Conservation (phyloP, 768 basidiomycete genomes). For the Sistotremastrum suecicum region DNA sequence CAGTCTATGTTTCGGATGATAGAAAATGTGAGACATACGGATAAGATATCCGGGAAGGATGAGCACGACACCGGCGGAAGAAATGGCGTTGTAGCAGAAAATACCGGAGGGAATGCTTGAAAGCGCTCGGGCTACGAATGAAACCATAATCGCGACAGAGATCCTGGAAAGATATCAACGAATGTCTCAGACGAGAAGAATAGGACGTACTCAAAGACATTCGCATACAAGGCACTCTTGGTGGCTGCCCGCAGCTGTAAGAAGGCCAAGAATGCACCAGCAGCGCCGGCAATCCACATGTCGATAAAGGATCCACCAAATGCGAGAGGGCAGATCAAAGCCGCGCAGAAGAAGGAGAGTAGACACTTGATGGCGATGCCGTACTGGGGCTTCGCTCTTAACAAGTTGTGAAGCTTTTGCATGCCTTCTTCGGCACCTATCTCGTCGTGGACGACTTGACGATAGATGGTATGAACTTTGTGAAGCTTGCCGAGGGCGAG, state of each 20-base stretch:
- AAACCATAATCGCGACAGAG: constrained; percentile 67
- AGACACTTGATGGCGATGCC: constrained; percentile 43
- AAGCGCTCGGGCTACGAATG: constrained; percentile 68
- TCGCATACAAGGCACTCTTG: constrained; percentile 72
- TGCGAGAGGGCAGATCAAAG: constrained; percentile 70
- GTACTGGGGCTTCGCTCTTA: constrained; percentile 54
- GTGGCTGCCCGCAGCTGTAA: constrained; percentile 63
- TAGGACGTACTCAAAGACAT: constrained; percentile 74
- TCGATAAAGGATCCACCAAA: constrained; percentile 78
- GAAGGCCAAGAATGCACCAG: constrained; percentile 52
- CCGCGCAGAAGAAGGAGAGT: constrained; percentile 57
- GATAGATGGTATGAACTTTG: constrained; percentile 73
- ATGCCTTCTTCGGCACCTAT: constrained; percentile 70
- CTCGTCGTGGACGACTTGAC: constrained; percentile 82
- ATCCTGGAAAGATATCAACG: constrained; percentile 34
- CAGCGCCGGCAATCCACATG: constrained; percentile 65
- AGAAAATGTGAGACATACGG: constrained; percentile 26
- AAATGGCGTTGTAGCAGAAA: constrained; percentile 89
- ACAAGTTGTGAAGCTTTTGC: constrained; percentile 43
- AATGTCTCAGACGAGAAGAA: constrained; percentile 2
- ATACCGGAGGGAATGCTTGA: constrained; percentile 62
- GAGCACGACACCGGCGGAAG: constrained; percentile 74
- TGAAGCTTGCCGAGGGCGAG: constrained; percentile 79
- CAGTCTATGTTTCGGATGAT: constrained; percentile 3
- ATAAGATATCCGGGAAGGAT: constrained; percentile 86